Conservation (phyloP, 495 filamentous ascomycete genomes). For the Neurospora terricola region DNA sequence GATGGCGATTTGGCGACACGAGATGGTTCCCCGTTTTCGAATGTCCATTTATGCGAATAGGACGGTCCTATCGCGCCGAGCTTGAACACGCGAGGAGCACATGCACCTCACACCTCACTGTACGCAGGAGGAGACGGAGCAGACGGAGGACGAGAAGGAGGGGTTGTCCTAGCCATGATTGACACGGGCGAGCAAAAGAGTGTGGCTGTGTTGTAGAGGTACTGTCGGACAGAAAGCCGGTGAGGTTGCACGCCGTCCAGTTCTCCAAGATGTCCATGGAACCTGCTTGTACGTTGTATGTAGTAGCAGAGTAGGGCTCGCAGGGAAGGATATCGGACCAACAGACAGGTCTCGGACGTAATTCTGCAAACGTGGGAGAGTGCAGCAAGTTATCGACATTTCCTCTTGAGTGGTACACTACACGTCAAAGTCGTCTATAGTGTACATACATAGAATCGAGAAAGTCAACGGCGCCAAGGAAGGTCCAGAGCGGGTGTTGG, state of each 20-base stretch:
- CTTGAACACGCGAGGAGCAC: not conserved
- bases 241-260: not conserved
- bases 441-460: not conserved
- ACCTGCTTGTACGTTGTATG: not conserved
- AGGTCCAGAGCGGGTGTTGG: not conserved
- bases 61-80: not conserved
- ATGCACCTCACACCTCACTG: not conserved
- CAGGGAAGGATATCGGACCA: not conserved
- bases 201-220: not conserved
- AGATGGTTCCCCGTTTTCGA: not conserved
- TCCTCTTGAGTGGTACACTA: no score
- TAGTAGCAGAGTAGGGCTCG: not conserved
- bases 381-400: not conserved
- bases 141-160: not conserved
- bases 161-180: not conserved
- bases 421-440: no score
- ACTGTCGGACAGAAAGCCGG: not conserved
- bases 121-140: not conserved
- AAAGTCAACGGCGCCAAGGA: not conserved
- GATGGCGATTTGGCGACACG: not conserved
- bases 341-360: not conserved
- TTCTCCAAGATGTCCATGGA: not conserved
- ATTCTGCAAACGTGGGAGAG: not conserved
- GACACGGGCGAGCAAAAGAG: not conserved
- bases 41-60: no score